Evolutionary conservation across 805 yeast genomes (phyloP), one percentile per base, ranked within the genome.

Genomic region (Groenewaldozyma tartarivorans): DNA sequence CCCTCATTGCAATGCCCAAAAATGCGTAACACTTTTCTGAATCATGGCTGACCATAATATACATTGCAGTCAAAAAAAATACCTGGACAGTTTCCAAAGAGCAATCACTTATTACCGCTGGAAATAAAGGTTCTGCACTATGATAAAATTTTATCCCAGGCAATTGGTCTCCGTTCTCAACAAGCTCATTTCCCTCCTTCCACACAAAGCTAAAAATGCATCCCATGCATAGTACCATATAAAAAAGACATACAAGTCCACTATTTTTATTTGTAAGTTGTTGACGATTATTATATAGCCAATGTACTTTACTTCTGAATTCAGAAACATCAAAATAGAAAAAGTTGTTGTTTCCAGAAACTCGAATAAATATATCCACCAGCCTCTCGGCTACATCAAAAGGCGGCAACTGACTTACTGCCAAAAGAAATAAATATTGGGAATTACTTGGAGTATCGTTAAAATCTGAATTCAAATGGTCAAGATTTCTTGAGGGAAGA

Each of bases 61-160:
- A 36, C 19, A 36, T 26, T 6, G 34, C 39, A 29, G 27, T 27
- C 6, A 36, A 16, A 7, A 36, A 24, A 26, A 36, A 36, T n/a
- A 15, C 17, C 15, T 13, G 15, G n/a, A 36, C 33, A 13, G 39
- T 26, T 5, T 36, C 39, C 33, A 36, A n/a, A 17, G 39, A 26
- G 4, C 33, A 18, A 18, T 26, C 17, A 4, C 16, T 16, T 4
- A 27, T 15, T 24, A 36, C 17, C 5, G 13, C n/a, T 17, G 39
- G 17, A n/a, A 31, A 17, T 15, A 36, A 24, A 5, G 29, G n/a
- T 27, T 36, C 27, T 5, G 39, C 39, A 18, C 31, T 31, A 26
- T 26, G n/a, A 20, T 36, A 36, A 17, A 27, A 36, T n/a, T 22
- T 26, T 15, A 24, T 15, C n/a, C 39, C 39, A 26, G 39, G 39